Evolutionary conservation across 192 early-diverging fungal genomes (phyloP), one percentile per base, ranked within the genome.

Genomic region (Umbelopsis vinacea): DNA sequence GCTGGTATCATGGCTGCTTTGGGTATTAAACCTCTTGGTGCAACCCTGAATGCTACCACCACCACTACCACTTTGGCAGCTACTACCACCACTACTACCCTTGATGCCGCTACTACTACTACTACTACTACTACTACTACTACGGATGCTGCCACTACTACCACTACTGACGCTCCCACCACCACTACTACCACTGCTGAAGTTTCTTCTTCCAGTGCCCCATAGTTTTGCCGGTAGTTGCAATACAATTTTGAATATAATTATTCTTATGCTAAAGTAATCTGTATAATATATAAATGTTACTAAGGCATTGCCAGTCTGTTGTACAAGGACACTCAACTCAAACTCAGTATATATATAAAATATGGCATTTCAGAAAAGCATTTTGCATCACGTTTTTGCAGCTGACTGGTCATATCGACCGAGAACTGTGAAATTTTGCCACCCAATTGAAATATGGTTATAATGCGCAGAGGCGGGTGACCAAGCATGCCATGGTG

Each of bases 161-260:
- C 45, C 12, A 69, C 46, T 50, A 45, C 43, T 69, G 23, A 26
- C 6, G 48, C 69, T 40, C 9, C 69, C 29, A 19, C 69, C 21
- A 29, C 48, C 6, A 70, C 69, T 17, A 48, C 24, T 2, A 70
- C 69, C 6, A 48, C 26, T 40, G 37, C 69, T 22, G 29, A 4
- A 6, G 40, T 43, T 43, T 1, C 6, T 11, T 4, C 11, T 6
- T 43, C 29, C 29, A 29, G 29, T 29, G 11, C 5, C 40, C 6
- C 40, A 4, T 43, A 43, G 40, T 11, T 43, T 43, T 43, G 40
- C 40, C 40, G n/a, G n/a, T n/a, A n/a, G n/a, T n/a, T n/a, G n/a
- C n/a, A n/a, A 7, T 12, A 43, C 11, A 43, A 43, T 43, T 6
- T 11, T 43, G 40, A 43, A 43, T 43, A 43, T 24, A 26, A 54